phyloP scores from a whole-genome alignment of 805 yeast species.

The Clavispora phyllophila region DNA sequence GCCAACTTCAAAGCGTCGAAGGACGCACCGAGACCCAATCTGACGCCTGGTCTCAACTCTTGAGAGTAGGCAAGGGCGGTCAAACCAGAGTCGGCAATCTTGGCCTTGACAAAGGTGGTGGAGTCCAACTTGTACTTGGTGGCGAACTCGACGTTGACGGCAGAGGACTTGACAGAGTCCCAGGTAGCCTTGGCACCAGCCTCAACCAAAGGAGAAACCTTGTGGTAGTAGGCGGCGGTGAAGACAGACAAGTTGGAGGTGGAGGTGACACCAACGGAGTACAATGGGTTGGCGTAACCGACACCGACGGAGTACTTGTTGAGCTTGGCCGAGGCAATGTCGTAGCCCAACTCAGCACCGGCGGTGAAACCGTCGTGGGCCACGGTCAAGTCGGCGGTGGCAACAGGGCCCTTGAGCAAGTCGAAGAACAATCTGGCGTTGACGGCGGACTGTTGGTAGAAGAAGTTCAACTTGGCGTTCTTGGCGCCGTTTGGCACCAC shows the following conservation, averaged over 20 bases:
- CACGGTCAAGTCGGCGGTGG: constrained; percentile 90
- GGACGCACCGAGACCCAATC: constrained; percentile 94
- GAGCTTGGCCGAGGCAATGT: constrained; percentile 85
- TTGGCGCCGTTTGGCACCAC: constrained; percentile 80
- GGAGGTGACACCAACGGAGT: constrained; percentile 81
- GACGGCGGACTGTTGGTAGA: constrained; percentile 88
- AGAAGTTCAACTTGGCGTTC: constrained; percentile 85
- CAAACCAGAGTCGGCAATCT: constrained; percentile 93
- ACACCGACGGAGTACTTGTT: constrained; percentile 91
- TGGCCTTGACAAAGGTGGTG: constrained; percentile 90
- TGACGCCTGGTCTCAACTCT: constrained; percentile 92
- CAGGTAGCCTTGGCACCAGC: constrained; percentile 97
- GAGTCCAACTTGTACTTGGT: constrained; percentile 89
- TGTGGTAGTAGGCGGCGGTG: constrained; percentile 96
- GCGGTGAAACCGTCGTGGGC: constrained; percentile 96
- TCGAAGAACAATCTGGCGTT: constrained; percentile 94
- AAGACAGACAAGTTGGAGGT: constrained; percentile 82
- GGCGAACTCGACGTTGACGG: constrained; percentile 92
- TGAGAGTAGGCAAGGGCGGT: constrained; percentile 93
- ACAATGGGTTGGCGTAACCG: constrained; percentile 86
- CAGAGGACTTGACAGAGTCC: constrained; percentile 78
- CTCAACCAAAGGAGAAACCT: constrained; percentile 84
- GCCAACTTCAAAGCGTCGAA: constrained; percentile 92
- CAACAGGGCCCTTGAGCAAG: constrained; percentile 90
- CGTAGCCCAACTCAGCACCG: constrained; percentile 97